phyloP scores from a whole-genome alignment of 306 rosid genomes.

The Abrus pulchellus region DNA sequence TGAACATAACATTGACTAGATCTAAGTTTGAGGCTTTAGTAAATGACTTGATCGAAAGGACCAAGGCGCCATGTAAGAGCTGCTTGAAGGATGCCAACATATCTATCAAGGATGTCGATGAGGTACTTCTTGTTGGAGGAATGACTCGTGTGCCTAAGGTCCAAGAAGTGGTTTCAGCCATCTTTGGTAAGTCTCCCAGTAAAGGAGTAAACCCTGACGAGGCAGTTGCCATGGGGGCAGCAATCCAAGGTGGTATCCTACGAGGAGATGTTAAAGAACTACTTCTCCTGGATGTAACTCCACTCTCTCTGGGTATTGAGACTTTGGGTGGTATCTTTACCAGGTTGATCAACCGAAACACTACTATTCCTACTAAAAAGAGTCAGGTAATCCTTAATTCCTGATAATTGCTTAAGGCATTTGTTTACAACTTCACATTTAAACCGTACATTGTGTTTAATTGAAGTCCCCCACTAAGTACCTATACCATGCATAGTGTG shows the following conservation, averaged over 20 bases:
- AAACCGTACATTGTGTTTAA: not conserved
- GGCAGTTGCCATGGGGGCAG: constrained; percentile 93
- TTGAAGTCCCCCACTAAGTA: not conserved
- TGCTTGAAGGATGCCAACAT: constrained; percentile 85
- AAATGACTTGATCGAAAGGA: constrained; percentile 79
- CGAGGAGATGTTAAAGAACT: constrained; percentile 92
- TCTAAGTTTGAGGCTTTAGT: constrained; percentile 79
- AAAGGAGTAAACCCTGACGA: constrained; percentile 94
- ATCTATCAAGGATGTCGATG: constrained; percentile 78
- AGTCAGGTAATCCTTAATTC: constrained; percentile 64
- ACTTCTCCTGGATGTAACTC: constrained; percentile 86
- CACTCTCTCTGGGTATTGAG: constrained; percentile 84
- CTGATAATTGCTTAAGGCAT: no score
- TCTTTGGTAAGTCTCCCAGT: constrained; percentile 84
- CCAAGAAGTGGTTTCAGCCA: constrained; percentile 72
- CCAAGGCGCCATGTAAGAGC: constrained; percentile 77
- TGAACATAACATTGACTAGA: constrained; percentile 79
- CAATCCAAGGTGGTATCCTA: constrained; percentile 87
- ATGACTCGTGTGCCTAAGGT: constrained; percentile 96
- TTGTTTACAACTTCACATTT: not conserved
- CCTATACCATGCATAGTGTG: no score
- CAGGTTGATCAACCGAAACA: constrained; percentile 75
- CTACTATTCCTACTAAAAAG: constrained; percentile 88
- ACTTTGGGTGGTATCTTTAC: constrained; percentile 91
- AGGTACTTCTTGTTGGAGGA: constrained; percentile 91